Evolutionary conservation across 257 asterid genomes (phyloP), one percentile per base, ranked within the genome.

Genomic region (Voacanga thouarsii): DNA sequence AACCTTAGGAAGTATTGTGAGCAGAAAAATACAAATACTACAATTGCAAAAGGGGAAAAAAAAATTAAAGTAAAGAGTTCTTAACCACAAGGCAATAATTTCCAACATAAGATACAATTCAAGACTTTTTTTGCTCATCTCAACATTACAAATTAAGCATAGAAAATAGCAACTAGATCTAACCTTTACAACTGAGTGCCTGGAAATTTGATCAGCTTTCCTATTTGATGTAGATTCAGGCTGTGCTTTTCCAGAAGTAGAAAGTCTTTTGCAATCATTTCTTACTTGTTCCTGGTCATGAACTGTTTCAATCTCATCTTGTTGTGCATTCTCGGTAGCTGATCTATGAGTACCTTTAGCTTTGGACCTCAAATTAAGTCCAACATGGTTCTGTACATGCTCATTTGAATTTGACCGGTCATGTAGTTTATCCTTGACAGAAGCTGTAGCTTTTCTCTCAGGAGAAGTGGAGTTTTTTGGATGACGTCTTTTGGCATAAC

Each of bases 401-500:
- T 78, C 57, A 69, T 57, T 68, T 65, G 85, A 45, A 77, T 75
- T 71, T 19, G 75, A 66, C 39, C 24, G 69, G 39, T 75, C 11
- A 50, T 28, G 68, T 30, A 64, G 50, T 63, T 82, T 75, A 19
- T 61, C 74, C n/a, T 71, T 83, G 26, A 47, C 80, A 51, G 6
- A 18, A 71, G 75, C 44, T 16, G 70, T 47, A 56, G 76, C 74
- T 57, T 66, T 74, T 30, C 63, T 78, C 77, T 71, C 83, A 6
- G 80, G 77, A n/a, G 77, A 44, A 51, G 28, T 67, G 65, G 73
- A 72, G 55, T 78, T 83, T 82, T 85, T 83, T 57, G 75, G 6
- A 21, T 26, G 65, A 21, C 90, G 86, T 8, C 92, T 76, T 47
- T 75, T 84, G 51, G 94, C 89, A 69, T 92, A 92, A 56, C 97